These are phyloP conservation scores for Debaryomyces fabryi DNA, from an alignment of 1,139 yeast genomes.

Conservation along the genomic window DNA sequence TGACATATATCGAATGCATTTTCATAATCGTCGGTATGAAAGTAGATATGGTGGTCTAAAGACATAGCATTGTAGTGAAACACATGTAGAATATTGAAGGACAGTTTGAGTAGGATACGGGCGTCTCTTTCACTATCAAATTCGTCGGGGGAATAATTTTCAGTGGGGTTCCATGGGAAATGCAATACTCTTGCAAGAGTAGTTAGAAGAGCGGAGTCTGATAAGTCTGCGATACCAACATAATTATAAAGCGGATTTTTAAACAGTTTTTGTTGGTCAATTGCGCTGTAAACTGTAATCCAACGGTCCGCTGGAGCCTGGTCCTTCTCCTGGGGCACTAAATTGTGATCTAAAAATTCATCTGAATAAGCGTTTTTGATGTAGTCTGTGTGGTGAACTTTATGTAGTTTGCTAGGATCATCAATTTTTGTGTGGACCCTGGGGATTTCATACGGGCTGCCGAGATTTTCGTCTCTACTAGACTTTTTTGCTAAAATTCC, in stretches of 20 bases:
- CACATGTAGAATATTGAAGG: slow-evolving; percentile 43
- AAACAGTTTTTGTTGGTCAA: slow-evolving; percentile 31
- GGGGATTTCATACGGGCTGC: slow-evolving; percentile 5
- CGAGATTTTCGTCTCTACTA: slow-evolving; percentile 6
- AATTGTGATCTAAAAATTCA: slow-evolving; percentile 36
- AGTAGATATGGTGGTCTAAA: slow-evolving; percentile 49
- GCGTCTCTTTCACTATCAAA: slow-evolving; percentile 41
- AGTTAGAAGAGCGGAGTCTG: slow-evolving; percentile 46
- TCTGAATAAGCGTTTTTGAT: slow-evolving; percentile 43
- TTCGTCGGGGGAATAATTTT: slow-evolving; percentile 32
- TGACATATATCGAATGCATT: slow-evolving; percentile 36
- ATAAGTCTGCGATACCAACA: slow-evolving; percentile 43
- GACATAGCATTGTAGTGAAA: slow-evolving; percentile 54
- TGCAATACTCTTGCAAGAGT: slow-evolving; percentile 47
- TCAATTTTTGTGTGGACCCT: slow-evolving; percentile 22
- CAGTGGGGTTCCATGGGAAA: slow-evolving; percentile 49
- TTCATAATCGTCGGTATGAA: slow-evolving; percentile 35
- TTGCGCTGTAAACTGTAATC: slow-evolving; percentile 45
- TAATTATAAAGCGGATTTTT: slow-evolving; percentile 35
- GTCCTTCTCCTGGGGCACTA: slow-evolving; percentile 39
- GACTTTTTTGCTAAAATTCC: slow-evolving; percentile 11
- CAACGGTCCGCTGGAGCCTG: slow-evolving; percentile 41
- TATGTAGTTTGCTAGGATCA: slow-evolving; percentile 32
- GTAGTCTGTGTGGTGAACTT: slow-evolving; percentile 41
- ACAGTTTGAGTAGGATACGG: slow-evolving; percentile 29